These are phyloP conservation scores for Neurospora sp. DNA, from an alignment of 2,329 filamentous ascomycete species.

Conservation along the genomic window DNA sequence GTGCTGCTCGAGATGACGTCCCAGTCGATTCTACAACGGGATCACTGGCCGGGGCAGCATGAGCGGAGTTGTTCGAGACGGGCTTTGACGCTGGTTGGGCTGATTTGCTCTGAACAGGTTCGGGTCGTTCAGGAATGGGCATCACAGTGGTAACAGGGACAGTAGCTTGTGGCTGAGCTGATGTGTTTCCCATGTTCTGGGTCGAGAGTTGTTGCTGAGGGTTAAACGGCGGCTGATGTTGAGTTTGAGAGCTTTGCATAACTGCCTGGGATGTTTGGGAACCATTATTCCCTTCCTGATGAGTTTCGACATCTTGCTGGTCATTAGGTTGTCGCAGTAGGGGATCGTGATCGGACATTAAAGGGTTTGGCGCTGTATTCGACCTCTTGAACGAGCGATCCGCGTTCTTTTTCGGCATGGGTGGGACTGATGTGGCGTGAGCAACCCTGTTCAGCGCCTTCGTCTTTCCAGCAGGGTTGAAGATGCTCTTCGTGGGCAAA, in stretches of 20 bases:
- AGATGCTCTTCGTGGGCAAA: conserved; percentile 32
- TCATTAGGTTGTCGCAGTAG: background rate
- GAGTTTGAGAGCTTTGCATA: conserved; percentile 1
- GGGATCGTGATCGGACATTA: conserved; percentile 6
- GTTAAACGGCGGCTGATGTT: background rate
- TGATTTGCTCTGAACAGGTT: conserved; percentile 7
- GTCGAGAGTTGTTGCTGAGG: background rate
- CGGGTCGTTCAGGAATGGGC: conserved; percentile 10
- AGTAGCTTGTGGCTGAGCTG: background rate
- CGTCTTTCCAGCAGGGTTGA: conserved; percentile 25
- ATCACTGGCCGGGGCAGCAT: conserved; percentile 38
- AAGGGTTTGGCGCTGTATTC: conserved; percentile 14
- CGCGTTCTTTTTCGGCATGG: conserved; percentile 8
- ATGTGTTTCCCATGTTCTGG: background rate
- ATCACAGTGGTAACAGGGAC: conserved; percentile 1
- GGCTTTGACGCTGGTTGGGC: conserved; percentile 8
- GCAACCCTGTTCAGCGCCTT: conserved; percentile 15
- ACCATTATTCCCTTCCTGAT: background rate
- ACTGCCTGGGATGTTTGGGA: background rate
- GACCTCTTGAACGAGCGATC: conserved; percentile 14
- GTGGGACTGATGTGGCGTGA: conserved; percentile 2
- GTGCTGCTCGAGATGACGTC: conserved; percentile 18
- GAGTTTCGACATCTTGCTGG: background rate
- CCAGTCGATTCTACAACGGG: conserved; percentile 25
- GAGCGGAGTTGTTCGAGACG: conserved; percentile 15